These are phyloP conservation scores for Cladosporium sp. DNA, from an alignment of 2,329 filamentous ascomycete genomes.

Conservation along the genomic window DNA sequence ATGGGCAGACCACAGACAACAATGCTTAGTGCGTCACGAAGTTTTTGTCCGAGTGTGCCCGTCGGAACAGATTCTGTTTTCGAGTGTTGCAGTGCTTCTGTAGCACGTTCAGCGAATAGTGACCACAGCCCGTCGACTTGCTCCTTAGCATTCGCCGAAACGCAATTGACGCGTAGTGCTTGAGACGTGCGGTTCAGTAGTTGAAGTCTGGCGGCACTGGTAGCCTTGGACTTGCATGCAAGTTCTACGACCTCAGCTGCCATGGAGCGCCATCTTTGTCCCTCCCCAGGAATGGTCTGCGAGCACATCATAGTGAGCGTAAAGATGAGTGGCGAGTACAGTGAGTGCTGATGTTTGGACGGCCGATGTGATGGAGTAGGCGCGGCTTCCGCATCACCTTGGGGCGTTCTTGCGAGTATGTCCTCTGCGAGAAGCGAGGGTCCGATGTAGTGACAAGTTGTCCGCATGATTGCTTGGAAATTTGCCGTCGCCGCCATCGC, in stretches of 20 bases:
- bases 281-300: not conserved
- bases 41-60: conserved; percentile 54
- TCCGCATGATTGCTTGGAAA: conserved; percentile 11
- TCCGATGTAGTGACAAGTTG: conserved; percentile 16
- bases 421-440: conserved; percentile 36
- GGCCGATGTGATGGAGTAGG: conserved; percentile 62
- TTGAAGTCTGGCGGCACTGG: conserved; percentile 9
- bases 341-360: conserved; percentile 48
- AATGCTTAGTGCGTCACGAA: conserved; percentile 64
- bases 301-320: conserved; percentile 34
- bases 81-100: not conserved
- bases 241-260: not conserved
- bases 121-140: not conserved
- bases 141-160: not conserved
- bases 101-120: not conserved
- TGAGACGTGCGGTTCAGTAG: conserved; percentile 10
- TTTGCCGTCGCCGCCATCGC: not conserved
- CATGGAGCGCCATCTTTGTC: not conserved
- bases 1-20: conserved; percentile 57
- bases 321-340: conserved; percentile 61
- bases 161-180: not conserved
- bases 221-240: conserved; percentile 9
- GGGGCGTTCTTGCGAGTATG: conserved; percentile 41
- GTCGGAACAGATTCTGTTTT: not conserved
- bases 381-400: conserved; percentile 58